phyloP scores from a whole-genome alignment of 768 basidiomycete species.

The Crucibulum laeve region DNA sequence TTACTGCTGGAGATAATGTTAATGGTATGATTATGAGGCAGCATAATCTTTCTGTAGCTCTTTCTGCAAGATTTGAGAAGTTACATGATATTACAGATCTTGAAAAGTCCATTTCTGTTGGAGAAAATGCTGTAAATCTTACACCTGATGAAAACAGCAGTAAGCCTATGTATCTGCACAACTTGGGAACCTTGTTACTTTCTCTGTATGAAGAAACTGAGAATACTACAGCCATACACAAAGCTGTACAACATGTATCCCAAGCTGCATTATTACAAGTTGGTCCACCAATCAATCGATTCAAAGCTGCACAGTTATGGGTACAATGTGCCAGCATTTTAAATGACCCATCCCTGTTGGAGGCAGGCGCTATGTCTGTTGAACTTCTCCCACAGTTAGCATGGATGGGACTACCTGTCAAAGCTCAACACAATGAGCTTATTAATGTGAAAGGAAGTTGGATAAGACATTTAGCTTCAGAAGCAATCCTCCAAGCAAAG shows the following conservation, averaged over 20 bases:
- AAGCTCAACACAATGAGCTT: conserved; percentile 7
- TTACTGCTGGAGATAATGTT: background rate
- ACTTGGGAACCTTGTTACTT: background rate
- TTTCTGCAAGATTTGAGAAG: background rate
- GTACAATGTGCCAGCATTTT: conserved; percentile 1
- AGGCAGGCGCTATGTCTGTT: background rate
- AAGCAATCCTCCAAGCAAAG: conserved; percentile 5
- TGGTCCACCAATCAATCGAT: too few species aligned
- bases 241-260: too few species aligned
- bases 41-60: background rate
- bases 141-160: background rate
- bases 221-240: background rate
- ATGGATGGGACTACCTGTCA: conserved; percentile 12
- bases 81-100: background rate
- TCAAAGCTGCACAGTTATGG: background rate
- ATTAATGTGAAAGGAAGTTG: background rate
- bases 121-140: background rate
- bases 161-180: background rate
- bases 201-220: background rate
- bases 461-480: conserved; percentile 6
- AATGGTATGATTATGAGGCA: background rate
- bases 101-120: background rate
- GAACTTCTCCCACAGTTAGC: conserved; percentile 6
- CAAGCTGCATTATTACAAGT: too few species aligned
- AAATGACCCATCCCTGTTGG: background rate